Conservation (phyloP, 164 flowering plant genomes). For the Warburgia ugandensis region DNA sequence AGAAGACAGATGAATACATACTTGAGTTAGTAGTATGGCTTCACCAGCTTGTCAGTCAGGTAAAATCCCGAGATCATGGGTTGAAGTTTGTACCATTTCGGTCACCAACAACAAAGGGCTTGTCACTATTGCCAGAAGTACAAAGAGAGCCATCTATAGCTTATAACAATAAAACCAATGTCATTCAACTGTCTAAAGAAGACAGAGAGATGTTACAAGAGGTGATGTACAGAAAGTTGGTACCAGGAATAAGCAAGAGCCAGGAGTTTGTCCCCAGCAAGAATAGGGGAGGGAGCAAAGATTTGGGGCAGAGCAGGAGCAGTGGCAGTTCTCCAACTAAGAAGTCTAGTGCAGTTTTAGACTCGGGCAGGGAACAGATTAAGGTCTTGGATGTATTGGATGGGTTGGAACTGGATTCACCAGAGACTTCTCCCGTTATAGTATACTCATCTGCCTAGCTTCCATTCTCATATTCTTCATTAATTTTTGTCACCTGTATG, state of each 20-base stretch:
- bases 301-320: conserved; percentile 62
- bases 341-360: conserved; percentile 45
- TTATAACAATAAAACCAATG: background rate
- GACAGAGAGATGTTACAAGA: conserved; percentile 75
- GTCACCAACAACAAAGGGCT: conserved; percentile 51
- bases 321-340: conserved; percentile 61
- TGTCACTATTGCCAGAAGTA: conserved; percentile 20
- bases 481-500: background rate
- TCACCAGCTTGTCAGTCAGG: conserved; percentile 68
- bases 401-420: too few species aligned
- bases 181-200: conserved; percentile 39
- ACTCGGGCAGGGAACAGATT: conserved; percentile 58
- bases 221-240: conserved; percentile 58
- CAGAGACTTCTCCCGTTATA: too few species aligned
- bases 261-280: conserved; percentile 66
- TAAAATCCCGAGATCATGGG: conserved; percentile 39
- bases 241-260: conserved; percentile 88
- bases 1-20: conserved; percentile 67
- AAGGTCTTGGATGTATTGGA: conserved; percentile 90
- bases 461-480: conserved; percentile 2
- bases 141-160: conserved; percentile 26
- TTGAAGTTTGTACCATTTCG: conserved; percentile 68
- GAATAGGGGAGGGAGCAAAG: conserved; percentile 29
- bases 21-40: conserved; percentile 87
- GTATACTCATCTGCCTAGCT: background rate